Evolutionary conservation across 805 yeast species (phyloP).

Genomic region (Saccharomycopsis javanensis): DNA sequence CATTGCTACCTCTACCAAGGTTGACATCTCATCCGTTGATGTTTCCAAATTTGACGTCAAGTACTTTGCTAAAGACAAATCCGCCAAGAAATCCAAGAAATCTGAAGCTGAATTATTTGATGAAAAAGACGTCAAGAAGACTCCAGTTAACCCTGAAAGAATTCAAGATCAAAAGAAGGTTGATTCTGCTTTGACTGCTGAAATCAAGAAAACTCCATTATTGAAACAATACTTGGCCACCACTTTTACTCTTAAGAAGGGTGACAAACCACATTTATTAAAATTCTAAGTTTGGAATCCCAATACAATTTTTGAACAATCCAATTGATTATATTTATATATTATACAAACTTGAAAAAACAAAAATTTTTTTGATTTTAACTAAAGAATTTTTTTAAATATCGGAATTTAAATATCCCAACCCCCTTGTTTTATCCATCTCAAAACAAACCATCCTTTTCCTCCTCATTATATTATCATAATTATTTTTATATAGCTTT

Average conservation of each 20-base stretch:
- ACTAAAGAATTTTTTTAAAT: neutral
- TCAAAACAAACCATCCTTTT: neutral
- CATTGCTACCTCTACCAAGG: conserved; percentile 94
- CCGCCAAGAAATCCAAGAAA: conserved; percentile 61
- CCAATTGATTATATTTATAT: neutral
- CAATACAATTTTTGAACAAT: neutral
- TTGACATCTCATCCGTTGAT: conserved; percentile 69
- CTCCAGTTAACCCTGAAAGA: conserved; percentile 77
- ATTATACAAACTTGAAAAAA: neutral
- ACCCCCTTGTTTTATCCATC: neutral
- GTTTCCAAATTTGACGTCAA: conserved; percentile 86
- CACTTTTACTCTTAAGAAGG: conserved; percentile 92
- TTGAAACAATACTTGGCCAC: conserved; percentile 94
- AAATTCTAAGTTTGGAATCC: conserved; percentile 56
- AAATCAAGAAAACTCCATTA: conserved; percentile 95
- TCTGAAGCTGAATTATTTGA: conserved; percentile 90
- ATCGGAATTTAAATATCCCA: neutral
- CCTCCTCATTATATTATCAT: conserved; percentile 1
- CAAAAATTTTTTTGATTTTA: neutral
- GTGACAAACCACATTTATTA: conserved; percentile 97
- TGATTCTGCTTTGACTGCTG: conserved; percentile 84
- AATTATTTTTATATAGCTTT: conserved; percentile 1
- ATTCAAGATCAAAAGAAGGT: conserved; percentile 93
- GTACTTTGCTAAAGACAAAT: conserved; percentile 94
- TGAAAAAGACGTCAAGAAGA: conserved; percentile 64